Conservation (phyloP, 1,284 basidiomycete genomes). For the Papiliotrema laurentii region DNA sequence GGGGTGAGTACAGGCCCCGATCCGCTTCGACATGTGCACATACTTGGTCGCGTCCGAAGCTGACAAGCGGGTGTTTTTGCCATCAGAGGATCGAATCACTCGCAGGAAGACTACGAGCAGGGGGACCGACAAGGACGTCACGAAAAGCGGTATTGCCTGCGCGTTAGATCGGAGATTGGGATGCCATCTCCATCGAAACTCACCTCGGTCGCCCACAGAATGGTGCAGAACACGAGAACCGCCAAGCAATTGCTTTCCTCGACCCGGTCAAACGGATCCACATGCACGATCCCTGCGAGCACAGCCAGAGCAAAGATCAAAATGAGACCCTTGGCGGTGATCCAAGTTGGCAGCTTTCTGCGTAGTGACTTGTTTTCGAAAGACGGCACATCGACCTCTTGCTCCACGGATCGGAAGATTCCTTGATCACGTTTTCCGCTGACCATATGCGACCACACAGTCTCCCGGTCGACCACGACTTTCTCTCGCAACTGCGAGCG, state of each 20-base stretch:
- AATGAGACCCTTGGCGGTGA: constrained; percentile 63
- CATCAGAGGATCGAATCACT: constrained; percentile 67
- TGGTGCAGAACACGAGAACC: constrained; percentile 82
- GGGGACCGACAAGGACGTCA: constrained; percentile 87
- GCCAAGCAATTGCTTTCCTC: constrained; percentile 91
- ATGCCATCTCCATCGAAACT: constrained; percentile 18
- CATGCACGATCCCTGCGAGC: constrained; percentile 61
- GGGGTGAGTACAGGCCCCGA: not conserved
- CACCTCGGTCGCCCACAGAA: constrained; percentile 95
- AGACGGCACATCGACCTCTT: constrained; percentile 53
- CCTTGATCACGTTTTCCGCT: constrained; percentile 53
- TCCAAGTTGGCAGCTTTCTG: constrained; percentile 46
- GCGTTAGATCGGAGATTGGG: not conserved
- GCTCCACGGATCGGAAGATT: constrained; percentile 63
- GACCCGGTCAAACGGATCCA: constrained; percentile 58
- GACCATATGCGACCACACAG: constrained; percentile 98
- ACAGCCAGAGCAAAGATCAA: constrained; percentile 57
- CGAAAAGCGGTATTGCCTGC: constrained; percentile 92
- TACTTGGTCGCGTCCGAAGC: constrained; percentile 78
- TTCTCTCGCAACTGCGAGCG: constrained; percentile 86
- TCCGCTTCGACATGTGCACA: constrained; percentile 29
- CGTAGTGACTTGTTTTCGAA: constrained; percentile 57
- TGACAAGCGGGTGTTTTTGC: constrained; percentile 56
- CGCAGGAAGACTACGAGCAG: constrained; percentile 81
- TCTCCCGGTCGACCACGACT: constrained; percentile 50